Base-by-base conservation (phyloP, 108 stramenopile genomes). In the Skeletonema marinoi region DNA sequence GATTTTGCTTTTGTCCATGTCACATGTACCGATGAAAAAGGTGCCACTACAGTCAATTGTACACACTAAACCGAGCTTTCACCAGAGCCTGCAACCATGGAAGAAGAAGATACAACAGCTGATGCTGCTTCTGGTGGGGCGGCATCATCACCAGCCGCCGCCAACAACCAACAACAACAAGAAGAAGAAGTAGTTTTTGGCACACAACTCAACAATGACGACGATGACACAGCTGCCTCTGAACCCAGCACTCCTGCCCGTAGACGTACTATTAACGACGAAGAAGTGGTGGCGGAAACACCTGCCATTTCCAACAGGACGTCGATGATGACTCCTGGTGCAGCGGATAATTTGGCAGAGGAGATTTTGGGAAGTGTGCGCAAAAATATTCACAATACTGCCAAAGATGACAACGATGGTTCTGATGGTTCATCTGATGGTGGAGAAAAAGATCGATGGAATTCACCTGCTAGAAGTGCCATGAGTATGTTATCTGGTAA, bases 281-380 rank as follows among this genome's bases (percentile, higher is more conserved):
- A 56, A 25, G 19, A 21, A 21, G 21, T 56, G 54, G 54, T 56
- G 16, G 54, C 54, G 7, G 54, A 56, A 56, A 56, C 54, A 8
- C 54, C 54, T 8, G 54, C 54, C 1, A 56, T 56, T 29, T 56
- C 54, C 54, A 56, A 56, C 25, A 29, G 54, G 25, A 56, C 54
- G 1, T 6, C 54, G 54, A 56, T 56, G 54, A 56, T 56, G 54
- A 56, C 54, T 25, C 54, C 54, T 56, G 54, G 54, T 56, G 54
- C 54, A 56, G 65, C 39, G 9, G 46, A 67, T 30, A 32, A 67
- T 67, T 67, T 67, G 66, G 66, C 42, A 32, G 66, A 67, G 66
- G 66, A 67, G 32, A 67, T 67, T 67, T 67, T 67, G 60, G 71
- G 75, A 71, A 65, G 70, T 36, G 70, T 65, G 13, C 71, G 75